Base-by-base conservation (phyloP, 2,329 filamentous ascomycete species). In the Bipolaris sorokiniana region DNA sequence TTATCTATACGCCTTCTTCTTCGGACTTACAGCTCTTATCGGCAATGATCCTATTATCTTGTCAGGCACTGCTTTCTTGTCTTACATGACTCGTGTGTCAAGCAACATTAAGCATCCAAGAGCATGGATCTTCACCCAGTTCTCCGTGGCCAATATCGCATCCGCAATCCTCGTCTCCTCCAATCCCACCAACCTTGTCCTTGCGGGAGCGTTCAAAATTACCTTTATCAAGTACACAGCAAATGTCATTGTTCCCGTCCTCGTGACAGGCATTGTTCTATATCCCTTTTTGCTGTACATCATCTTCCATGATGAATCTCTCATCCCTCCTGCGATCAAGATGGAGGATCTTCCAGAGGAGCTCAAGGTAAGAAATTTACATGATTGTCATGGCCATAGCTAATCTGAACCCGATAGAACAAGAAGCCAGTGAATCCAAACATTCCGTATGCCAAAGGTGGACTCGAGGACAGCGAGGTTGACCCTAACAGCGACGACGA, bases 81-180 rank as follows among this genome's bases (percentile, higher is more conserved):
- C 89, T 2, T 92, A 92, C 73, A 90, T 92, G 88, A 91, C 88
- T 0, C 81, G 88, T 6, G 88, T 90, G 0, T 90, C 88, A 0
- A 87, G 84, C 74, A 91, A 91, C 62, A 91, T 92, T 56, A 77
- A 83, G 10, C 85, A 90, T 54, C 88, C 89, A 0, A 79, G 86
- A 66, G 89, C 89, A 0, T 91, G 89, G 89, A 90, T 91, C 20
- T 83, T 86, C 64, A 85, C 84, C 1, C 89, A 92, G 56, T 91
- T 91, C 55, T 84, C 89, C 15, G 74, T 90, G 1, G 88, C 88
- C 49, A 91, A 91, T 59, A 89, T 91, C 46, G 86, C 86, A 1
- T 91, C 89, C 0, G 88, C 90, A 0, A 90, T 91, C 22, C 79
- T 92, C 11, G 90, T 92, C 9, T 91, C 89, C 0, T 91, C 89